These are phyloP conservation scores for Xylariaceae sp. DNA, from an alignment of 2,329 filamentous ascomycete genomes.

Conservation along the genomic window DNA sequence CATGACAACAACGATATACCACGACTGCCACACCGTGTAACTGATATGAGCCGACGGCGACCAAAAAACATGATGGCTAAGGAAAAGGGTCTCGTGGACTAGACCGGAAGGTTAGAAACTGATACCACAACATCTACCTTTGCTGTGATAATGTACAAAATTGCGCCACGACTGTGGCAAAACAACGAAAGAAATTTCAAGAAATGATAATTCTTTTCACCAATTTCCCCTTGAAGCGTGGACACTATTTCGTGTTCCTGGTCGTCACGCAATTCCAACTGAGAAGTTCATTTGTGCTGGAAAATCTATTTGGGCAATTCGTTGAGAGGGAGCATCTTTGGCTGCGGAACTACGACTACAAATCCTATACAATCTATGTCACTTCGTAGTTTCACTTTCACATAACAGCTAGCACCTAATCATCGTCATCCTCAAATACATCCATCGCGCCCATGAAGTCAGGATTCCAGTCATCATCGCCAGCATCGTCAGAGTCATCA, in stretches of 20 bases:
- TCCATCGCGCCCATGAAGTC: background rate
- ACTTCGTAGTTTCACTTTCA: too few species aligned
- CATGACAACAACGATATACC: slow-evolving; percentile 5
- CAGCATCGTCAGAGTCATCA: slow-evolving; percentile 11
- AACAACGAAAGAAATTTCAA: slow-evolving; percentile 5
- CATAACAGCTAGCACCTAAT: too few species aligned
- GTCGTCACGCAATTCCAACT: too few species aligned
- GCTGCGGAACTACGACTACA: too few species aligned
- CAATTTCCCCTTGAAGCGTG: too few species aligned
- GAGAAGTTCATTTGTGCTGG: too few species aligned
- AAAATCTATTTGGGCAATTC: too few species aligned
- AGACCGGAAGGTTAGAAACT: background rate
- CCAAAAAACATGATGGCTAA: slow-evolving; percentile 8
- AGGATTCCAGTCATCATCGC: slow-evolving; percentile 12
- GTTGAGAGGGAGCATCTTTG: too few species aligned
- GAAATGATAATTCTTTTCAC: background rate
- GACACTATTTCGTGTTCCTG: too few species aligned
- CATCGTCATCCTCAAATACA: too few species aligned
- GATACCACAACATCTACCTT: slow-evolving; percentile 7
- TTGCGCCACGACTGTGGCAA: slow-evolving; percentile 11
- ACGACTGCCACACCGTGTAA: background rate
- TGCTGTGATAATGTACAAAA: slow-evolving; percentile 24
- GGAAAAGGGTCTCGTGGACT: background rate
- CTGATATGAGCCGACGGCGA: slow-evolving; percentile 3
- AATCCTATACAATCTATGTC: too few species aligned